Evolutionary conservation across 805 yeast species (phyloP).

Genomic region (Starmerella scarabaei): DNA sequence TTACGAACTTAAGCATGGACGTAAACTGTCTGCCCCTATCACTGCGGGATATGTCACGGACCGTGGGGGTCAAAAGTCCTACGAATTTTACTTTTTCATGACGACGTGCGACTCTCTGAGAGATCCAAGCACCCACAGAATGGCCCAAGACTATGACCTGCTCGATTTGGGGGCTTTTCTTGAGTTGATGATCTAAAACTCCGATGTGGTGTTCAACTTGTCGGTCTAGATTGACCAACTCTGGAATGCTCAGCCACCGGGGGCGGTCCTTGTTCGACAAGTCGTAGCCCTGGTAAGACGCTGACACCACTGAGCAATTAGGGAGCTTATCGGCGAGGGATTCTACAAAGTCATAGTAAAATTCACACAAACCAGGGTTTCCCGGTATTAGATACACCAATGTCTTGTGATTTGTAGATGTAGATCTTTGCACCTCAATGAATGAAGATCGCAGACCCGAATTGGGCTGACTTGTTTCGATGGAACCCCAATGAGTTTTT

Average conservation of each 20-base stretch:
- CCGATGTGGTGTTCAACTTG: constrained; percentile 48
- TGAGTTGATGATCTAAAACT: constrained; percentile 32
- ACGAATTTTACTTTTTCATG: constrained; percentile 29
- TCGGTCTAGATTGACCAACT: constrained; percentile 33
- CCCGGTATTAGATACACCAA: constrained; percentile 57
- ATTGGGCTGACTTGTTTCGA: too few relatives aligned
- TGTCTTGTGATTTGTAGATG: not conserved
- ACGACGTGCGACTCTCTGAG: constrained; percentile 38
- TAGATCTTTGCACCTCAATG: not conserved
- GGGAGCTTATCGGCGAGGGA: constrained; percentile 33
- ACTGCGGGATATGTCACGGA: constrained; percentile 44
- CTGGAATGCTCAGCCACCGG: constrained; percentile 4
- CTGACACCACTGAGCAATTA: constrained; percentile 40
- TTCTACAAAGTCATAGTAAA: constrained; percentile 43
- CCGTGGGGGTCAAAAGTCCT: constrained; percentile 60
- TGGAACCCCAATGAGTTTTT: not conserved
- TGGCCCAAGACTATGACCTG: constrained; percentile 47
- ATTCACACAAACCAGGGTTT: constrained; percentile 61
- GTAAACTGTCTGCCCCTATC: constrained; percentile 30
- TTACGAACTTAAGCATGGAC: constrained; percentile 19
- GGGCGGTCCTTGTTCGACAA: not conserved
- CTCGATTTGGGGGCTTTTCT: constrained; percentile 16
- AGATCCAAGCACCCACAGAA: constrained; percentile 57
- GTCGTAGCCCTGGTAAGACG: constrained; percentile 48
- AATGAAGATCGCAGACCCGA: not conserved